These are phyloP conservation scores for Colletotrichum somersetense DNA, from an alignment of 2,329 filamentous ascomycete species.

Conservation along the genomic window DNA sequence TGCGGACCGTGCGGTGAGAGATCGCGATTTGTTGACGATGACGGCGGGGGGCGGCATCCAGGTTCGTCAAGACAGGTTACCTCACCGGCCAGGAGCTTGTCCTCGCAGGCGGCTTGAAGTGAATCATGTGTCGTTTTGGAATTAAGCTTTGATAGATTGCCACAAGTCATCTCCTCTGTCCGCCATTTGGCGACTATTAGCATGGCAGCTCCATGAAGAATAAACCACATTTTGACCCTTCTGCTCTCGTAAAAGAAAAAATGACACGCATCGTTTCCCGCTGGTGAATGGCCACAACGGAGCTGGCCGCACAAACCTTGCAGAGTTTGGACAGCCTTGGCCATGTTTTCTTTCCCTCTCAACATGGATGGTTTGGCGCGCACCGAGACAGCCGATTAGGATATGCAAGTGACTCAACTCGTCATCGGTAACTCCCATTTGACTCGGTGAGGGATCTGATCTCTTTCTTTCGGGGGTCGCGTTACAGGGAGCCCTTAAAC, in stretches of 20 bases:
- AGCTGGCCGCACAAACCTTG: neutral
- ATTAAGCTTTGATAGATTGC: neutral
- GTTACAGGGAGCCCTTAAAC: conserved; percentile 15
- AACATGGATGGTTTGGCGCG: too few relatives aligned
- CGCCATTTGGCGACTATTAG: neutral
- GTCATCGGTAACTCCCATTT: conserved; percentile 10
- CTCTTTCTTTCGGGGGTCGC: neutral
- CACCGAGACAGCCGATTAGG: neutral
- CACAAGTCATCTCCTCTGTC: neutral
- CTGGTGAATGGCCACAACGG: neutral
- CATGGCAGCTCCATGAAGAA: neutral
- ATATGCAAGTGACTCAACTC: neutral
- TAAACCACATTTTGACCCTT: neutral
- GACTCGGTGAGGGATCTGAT: neutral
- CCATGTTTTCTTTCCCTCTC: too few relatives aligned
- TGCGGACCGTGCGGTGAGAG: neutral
- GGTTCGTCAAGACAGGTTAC: conserved; percentile 49
- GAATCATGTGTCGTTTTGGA: neutral
- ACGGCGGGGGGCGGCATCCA: conserved; percentile 14
- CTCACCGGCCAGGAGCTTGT: conserved; percentile 48
- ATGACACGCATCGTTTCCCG: neutral
- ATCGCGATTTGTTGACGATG: neutral
- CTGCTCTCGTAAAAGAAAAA: neutral
- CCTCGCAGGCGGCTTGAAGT: conserved; percentile 47
- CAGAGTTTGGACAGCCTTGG: neutral